Evolutionary conservation across 192 early-diverging fungal genomes (phyloP).

Genomic region (Thoreauomyces humboldtii): DNA sequence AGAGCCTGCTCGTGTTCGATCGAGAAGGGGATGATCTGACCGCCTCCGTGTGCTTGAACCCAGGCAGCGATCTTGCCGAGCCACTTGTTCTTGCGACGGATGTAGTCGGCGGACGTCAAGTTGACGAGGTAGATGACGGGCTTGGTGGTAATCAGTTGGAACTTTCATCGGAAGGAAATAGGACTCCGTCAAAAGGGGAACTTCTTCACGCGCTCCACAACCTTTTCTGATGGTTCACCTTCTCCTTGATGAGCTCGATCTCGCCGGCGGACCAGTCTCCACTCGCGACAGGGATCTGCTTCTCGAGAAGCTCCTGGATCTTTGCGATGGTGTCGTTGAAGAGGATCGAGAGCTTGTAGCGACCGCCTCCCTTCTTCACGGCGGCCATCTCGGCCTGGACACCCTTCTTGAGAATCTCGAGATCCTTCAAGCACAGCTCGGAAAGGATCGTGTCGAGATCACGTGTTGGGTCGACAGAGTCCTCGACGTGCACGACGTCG

Average conservation of each 20-base stretch:
- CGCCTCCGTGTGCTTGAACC: slow-evolving; percentile 26
- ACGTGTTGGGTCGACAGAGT: slow-evolving; percentile 69
- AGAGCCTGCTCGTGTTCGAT: slow-evolving; percentile 52
- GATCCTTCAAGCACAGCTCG: slow-evolving; percentile 92
- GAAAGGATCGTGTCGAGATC: slow-evolving; percentile 94
- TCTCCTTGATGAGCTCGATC: slow-evolving; percentile 84
- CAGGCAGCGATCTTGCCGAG: slow-evolving; percentile 78
- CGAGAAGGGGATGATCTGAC: slow-evolving; percentile 77
- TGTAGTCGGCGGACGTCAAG: slow-evolving; percentile 83
- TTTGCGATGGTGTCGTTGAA: slow-evolving; percentile 53
- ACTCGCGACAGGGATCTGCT: slow-evolving; percentile 82
- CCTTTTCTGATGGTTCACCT: slow-evolving; percentile 52
- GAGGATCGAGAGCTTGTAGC: slow-evolving; percentile 42
- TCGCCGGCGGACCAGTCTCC: slow-evolving; percentile 90
- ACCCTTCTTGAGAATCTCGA: slow-evolving; percentile 72
- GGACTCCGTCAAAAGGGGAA: slow-evolving; percentile 30
- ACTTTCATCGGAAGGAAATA: slow-evolving; percentile 40
- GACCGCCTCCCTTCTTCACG: slow-evolving; percentile 42
- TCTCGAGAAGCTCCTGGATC: slow-evolving; percentile 63
- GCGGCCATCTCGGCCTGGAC: slow-evolving; percentile 43
- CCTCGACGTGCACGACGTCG: slow-evolving; percentile 83
- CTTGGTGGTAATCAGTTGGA: slow-evolving; percentile 88
- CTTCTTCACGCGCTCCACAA: not conserved
- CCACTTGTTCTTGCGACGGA: slow-evolving; percentile 97
- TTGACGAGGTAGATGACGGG: slow-evolving; percentile 85